phyloP scores from a whole-genome alignment of 345 rosid genomes.

The Crucihimalaya himalaica region DNA sequence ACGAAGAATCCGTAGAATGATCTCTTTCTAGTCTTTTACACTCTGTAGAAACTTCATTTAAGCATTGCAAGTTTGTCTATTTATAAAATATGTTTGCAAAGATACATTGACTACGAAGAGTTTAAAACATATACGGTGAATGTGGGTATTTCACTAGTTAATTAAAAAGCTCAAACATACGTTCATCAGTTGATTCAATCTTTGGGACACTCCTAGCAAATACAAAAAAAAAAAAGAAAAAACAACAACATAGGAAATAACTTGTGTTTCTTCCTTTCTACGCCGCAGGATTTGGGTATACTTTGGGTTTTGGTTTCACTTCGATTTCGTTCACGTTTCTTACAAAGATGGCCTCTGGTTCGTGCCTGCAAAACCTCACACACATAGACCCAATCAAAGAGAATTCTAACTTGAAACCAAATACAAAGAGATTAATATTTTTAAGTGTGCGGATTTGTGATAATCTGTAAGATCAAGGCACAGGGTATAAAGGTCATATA shows the following conservation, averaged over 20 bases:
- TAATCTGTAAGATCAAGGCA: background rate
- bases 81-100: background rate
- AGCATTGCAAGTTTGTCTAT: background rate
- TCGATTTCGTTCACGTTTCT: constrained; percentile 85
- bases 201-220: background rate
- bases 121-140: background rate
- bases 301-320: constrained; percentile 96
- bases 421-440: background rate
- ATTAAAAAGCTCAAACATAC: constrained; percentile 16
- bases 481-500: background rate
- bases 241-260: background rate
- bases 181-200: background rate
- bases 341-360: constrained; percentile 87
- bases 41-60: background rate
- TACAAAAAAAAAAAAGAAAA: background rate
- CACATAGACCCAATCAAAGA: constrained; percentile 20
- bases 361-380: constrained; percentile 64
- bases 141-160: background rate
- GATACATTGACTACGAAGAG: background rate
- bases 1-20: background rate
- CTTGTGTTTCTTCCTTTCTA: constrained; percentile 30
- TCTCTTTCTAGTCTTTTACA: background rate
- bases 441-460: background rate
- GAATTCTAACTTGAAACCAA: background rate
- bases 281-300: constrained; percentile 73